Base-by-base conservation (phyloP, 768 basidiomycete species). In the Suillus fuscotomentosus region DNA sequence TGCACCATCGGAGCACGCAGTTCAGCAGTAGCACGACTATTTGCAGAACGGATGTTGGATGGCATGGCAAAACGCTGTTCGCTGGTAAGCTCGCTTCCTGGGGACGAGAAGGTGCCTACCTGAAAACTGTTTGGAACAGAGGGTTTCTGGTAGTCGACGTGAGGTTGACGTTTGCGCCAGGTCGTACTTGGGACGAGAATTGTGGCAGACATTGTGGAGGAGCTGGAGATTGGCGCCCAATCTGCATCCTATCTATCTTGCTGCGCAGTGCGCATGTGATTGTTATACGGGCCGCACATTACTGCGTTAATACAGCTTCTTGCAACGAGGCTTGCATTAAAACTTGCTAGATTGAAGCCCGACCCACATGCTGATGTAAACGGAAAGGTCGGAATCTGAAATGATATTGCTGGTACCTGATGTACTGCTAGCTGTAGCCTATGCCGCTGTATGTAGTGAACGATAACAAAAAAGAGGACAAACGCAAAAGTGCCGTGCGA, bases 21-120 rank as follows among this genome's bases (percentile, higher is more conserved):
- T 85, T 95, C 86, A 3, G 84, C 72, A 15, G 77, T 77, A 24
- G 83, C 73, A 53, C 80, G 78, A 68, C 84, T 83, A 2, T 88
- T 87, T n/a, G 85, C 79, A 9, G 88, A 82, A 43, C 91, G 86
- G 13, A 63, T 68, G 1, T 74, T 78, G 3, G 84, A 45, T 4
- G 20, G 75, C 1, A 74, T 45, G 41, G 83, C 68, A 70, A 85
- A 91, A 1, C 90, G 86, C 61, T 92, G 89, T 50, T 90, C 88
- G 71, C 88, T 89, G 56, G 82, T 85, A 63, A 88, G 82, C 75
- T 89, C 89, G 66, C 76, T 70, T 1, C 78, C 77, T 15, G 80
- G 72, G 0, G 88, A 84, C 0, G 79, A 77, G 72, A 91, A 91
- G 65, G 89, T 82, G 62, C 90, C 90, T 88, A 91, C 91, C n/a